Percentiles rank a stretch among this genome's conserved stretches.
These are phyloP conservation scores for Zymoseptoria crescenta DNA, from an alignment of 2,329 filamentous ascomycete species.

Conservation along the genomic window DNA sequence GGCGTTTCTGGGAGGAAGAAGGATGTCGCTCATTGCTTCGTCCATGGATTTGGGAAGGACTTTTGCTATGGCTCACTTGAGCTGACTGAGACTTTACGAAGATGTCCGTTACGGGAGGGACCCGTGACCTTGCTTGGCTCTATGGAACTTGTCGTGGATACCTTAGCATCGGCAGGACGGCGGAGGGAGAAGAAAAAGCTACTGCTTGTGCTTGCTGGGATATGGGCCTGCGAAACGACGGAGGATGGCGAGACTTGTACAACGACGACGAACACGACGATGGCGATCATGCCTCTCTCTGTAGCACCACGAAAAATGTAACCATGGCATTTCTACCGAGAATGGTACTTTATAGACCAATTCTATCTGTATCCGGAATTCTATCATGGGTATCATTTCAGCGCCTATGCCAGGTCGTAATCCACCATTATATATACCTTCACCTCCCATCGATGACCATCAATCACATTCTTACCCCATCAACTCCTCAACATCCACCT, in stretches of 20 bases:
- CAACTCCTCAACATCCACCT: constrained; percentile 28
- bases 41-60: not conserved
- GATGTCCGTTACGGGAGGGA: not conserved
- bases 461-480: not conserved
- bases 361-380: too few species aligned
- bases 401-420: too few species aligned
- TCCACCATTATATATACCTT: not conserved
- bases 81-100: not conserved
- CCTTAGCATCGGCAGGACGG: not conserved
- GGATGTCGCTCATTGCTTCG: not conserved
- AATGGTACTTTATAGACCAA: too few species aligned
- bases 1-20: not conserved
- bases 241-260: not conserved
- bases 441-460: not conserved
- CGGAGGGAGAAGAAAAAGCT: not conserved
- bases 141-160: not conserved
- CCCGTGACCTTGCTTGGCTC: not conserved
- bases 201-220: not conserved
- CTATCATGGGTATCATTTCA: too few species aligned
- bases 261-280: not conserved
- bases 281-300: too few species aligned
- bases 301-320: too few species aligned
- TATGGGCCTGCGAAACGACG: too few species aligned
- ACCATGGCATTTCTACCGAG: too few species aligned
- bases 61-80: not conserved